Evolutionary conservation across 106 monocot genomes (phyloP).

Genomic region (Phalaenopsis equestris): DNA sequence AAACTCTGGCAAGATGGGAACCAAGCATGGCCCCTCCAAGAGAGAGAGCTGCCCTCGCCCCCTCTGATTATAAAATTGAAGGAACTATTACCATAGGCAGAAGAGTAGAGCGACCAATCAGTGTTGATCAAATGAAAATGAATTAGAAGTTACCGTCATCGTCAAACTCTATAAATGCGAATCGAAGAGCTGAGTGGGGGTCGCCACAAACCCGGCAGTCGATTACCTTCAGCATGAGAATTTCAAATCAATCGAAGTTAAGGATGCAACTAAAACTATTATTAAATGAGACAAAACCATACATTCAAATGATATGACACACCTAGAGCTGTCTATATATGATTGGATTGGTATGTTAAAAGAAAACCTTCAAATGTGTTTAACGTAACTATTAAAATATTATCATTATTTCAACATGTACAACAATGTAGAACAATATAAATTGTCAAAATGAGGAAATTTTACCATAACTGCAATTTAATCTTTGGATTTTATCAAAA

Average conservation of each 20-base stretch:
- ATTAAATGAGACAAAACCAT: no score
- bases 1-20: constrained; percentile 58
- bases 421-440: no score
- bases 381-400: no score
- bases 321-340: no score
- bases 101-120: background rate
- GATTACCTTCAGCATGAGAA: constrained; percentile 32
- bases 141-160: constrained; percentile 35
- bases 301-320: no score
- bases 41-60: constrained; percentile 59
- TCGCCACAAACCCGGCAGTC: constrained; percentile 77
- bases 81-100: background rate
- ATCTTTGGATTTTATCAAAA: no score
- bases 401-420: no score
- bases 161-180: constrained; percentile 67
- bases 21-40: constrained; percentile 72
- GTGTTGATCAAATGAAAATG: background rate
- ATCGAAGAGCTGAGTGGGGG: constrained; percentile 57
- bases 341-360: no score
- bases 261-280: background rate
- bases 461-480: no score
- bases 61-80: constrained; percentile 22
- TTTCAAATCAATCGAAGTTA: background rate
- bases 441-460: no score
- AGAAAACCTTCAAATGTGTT: no score